Evolutionary conservation across 2,329 filamentous ascomycete species (phyloP).

Genomic region (Xylaria arbuscula): DNA sequence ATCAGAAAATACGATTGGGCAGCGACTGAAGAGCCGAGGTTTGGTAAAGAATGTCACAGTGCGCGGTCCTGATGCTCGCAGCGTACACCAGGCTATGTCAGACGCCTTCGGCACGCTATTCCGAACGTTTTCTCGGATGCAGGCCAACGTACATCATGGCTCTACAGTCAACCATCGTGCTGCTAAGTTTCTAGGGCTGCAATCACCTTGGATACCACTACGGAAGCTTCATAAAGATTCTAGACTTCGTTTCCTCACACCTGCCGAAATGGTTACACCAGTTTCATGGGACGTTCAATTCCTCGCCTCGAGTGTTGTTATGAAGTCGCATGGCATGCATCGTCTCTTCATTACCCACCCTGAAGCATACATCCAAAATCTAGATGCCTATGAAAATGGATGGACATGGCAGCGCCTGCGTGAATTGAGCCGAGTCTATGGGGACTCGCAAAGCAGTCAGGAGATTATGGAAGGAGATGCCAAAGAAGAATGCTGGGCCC

Average conservation of each 20-base stretch:
- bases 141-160: slow-evolving; percentile 48
- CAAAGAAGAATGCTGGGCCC: slow-evolving; percentile 74
- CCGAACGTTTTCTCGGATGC: slow-evolving; percentile 56
- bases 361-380: slow-evolving; percentile 77
- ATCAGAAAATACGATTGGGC: slow-evolving; percentile 70
- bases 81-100: slow-evolving; percentile 72
- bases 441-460: slow-evolving; percentile 57
- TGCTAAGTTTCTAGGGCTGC: slow-evolving; percentile 68
- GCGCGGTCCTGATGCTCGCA: slow-evolving; percentile 71
- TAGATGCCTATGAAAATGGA: slow-evolving; percentile 61
- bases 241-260: slow-evolving; percentile 75
- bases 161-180: slow-evolving; percentile 52
- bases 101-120: slow-evolving; percentile 70
- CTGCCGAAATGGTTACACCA: slow-evolving; percentile 78
- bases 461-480: slow-evolving; percentile 71
- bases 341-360: slow-evolving; percentile 81
- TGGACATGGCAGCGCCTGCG: slow-evolving; percentile 80
- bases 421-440: slow-evolving; percentile 68
- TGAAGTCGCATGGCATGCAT: slow-evolving; percentile 72
- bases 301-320: slow-evolving; percentile 75
- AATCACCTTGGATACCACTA: slow-evolving; percentile 77
- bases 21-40: slow-evolving; percentile 79
- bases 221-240: slow-evolving; percentile 81
- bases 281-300: slow-evolving; percentile 78
- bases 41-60: slow-evolving; percentile 73